Evolutionary conservation across 2,329 filamentous ascomycete genomes (phyloP), one percentile per base, ranked within the genome.

Genomic region (Hypocrella siamensis): DNA sequence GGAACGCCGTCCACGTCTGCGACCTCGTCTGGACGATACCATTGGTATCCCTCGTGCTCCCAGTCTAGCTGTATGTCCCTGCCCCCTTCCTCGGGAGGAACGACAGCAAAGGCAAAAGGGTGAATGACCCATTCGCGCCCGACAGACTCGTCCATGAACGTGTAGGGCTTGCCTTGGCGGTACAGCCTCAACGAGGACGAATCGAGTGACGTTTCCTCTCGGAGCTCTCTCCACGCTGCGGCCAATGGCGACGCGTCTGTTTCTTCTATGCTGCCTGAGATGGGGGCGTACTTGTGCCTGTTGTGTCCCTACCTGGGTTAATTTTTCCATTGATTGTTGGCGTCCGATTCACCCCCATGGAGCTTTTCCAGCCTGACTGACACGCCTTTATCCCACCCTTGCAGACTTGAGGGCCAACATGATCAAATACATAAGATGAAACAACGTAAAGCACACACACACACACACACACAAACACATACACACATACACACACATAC

Each of bases 171-270:
- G 2, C 73, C 75, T 17, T 61, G 56, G 14, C 70, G 63, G 41
- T 70, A 59, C 16, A 74, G 55, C 3, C 56, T 53, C 6, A 76
- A 44, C 0, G 60, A 58, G 0, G 51, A 43, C 0, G 53, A 39
- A 0, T 58, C 63, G 10, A 79, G 57, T 2, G 54, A 58, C 0
- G 75, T 79, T 46, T 79, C 75, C 45, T 79, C 74, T 5, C 47
- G 42, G 16, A 80, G 56, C 48, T 79, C 74, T 11, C 75, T 63
- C 60, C 67, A 67, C 17, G 75, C 75, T 0, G 75, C 66, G 3
- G 58, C 53, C 5, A 73, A 47, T 0, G 74, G 66, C 16, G 50
- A 60, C 3, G 52, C 35, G 40, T 79, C 75, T 0, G 50, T 45
- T 5, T 53, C 32, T 3, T 77, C 67, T 31, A 80, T 66, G 33